Base-by-base conservation (phyloP, 129 eudicot species). In the Chrysanthemum lavandulifolium region DNA sequence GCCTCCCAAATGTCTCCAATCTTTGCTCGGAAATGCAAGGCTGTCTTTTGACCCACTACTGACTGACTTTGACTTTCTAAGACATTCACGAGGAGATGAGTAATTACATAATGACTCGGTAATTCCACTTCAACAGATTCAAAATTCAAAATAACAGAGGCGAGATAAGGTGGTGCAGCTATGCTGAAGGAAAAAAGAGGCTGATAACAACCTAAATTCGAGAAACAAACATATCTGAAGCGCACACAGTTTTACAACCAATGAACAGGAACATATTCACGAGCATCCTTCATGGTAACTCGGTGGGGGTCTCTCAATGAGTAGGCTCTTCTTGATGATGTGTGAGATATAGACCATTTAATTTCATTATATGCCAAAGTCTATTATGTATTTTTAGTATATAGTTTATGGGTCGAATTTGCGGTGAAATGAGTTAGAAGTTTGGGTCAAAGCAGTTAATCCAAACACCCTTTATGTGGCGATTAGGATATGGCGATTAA, bases 111-210 rank as follows among this genome's bases (percentile, higher is more conserved):
- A 73, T 31, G 99, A 86, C 56, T 76, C 86, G 0, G 90, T 69
- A 53, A 90, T 80, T 59, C 99, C 97, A 72, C 99, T 94, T 80
- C 83, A 12, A 94, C 81, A 71, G 90, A 91, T 56, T 94, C 99
- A 75, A 94, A 94, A 66, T 96, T 90, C 31, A 97, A 94, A 73
- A 94, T 84, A 16, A 91, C 83, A 79, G 25, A 23, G 25, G 25
- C 25, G 25, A 23, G 25, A 23, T 23, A 23, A 23, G 25, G 25
- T 23, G 25, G 25, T 23, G 25, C 25, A 23, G 25, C 25, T 23
- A 23, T 23, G 25, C 25, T 23, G 25, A 23, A 23, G 25, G 25
- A 23, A 23, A 23, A 23, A 23, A 23, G 25, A 23, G 25, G 25
- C 25, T 23, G 25, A 23, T 23, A 23, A 23, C 25, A 23, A 23